Evolutionary conservation across 345 rosid species (phyloP), one percentile per base, ranked within the genome.

Genomic region (Mangifera indica): DNA sequence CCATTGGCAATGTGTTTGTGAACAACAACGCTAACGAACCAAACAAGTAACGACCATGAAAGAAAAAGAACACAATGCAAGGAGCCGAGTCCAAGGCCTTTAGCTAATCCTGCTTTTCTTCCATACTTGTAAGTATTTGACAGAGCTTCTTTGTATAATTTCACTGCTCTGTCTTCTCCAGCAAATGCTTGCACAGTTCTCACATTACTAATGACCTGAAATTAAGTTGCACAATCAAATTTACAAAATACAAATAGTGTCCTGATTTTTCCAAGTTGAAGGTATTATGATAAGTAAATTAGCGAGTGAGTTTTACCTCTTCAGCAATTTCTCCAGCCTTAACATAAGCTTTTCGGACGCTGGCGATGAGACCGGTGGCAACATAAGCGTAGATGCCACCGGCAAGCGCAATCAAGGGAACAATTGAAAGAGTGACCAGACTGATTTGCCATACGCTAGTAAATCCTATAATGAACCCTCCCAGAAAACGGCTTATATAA

Each of bases 161-260:
- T 83, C 70, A 91, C 99, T 2, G 97, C 99, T 65, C 71, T 86
- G 55, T 95, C 98, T 86, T 95, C 99, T 32, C 97, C 98, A 0
- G 92, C 88, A 75, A 95, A 95, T 37, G 98, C 99, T 77, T 95
- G 98, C 37, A 95, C 99, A 0, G 99, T 95, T 76, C 99, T 86
- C 20, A 93, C 98, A 76, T 95, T 95, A 26, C 94, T 98, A 42
- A 95, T 93, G 73, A 93, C 96, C 98, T 94, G 79, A 65, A 76
- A 29, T 2, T 62, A n/a, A 48, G 6, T 42, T 42, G 37, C 54
- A 64, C 34, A 15, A 11, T 48, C 52, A 48, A 12, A 34, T 34
- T n/a, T n/a, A n/a, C n/a, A n/a, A n/a, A n/a, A 34, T 34, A 34
- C 4, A 34, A 34, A 34, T 34, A 34, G 37, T 1, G 4, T 34